These are phyloP conservation scores for Psilocybe sp. DNA, from an alignment of 768 basidiomycete species.

Conservation along the genomic window DNA sequence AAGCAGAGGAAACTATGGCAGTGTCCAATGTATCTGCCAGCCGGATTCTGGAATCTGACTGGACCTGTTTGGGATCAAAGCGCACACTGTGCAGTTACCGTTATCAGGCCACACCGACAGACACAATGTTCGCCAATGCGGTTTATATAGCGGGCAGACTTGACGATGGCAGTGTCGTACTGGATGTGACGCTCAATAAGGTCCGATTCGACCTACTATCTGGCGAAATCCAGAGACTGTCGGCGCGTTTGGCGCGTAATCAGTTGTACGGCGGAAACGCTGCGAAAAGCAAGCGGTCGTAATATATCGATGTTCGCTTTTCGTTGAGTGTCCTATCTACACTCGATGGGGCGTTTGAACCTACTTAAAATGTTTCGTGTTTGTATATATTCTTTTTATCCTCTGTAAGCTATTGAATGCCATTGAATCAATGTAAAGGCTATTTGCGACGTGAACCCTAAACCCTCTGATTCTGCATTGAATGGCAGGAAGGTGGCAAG, in stretches of 20 bases:
- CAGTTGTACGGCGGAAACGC: neutral
- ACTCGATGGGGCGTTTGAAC: no score
- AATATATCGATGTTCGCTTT: no score
- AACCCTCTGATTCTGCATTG: no score
- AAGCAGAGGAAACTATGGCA: constrained; percentile 32
- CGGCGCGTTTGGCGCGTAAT: constrained; percentile 5
- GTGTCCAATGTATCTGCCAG: constrained; percentile 40
- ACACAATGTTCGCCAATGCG: constrained; percentile 31
- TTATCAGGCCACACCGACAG: constrained; percentile 34
- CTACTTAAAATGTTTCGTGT: no score
- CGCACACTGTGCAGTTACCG: constrained; percentile 37
- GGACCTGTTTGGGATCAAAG: constrained; percentile 29
- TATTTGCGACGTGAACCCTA: no score
- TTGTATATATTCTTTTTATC: no score
- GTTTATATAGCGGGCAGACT: constrained; percentile 38
- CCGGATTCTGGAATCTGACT: constrained; percentile 37
- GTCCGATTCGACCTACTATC: constrained; percentile 25
- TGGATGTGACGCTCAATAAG: constrained; percentile 35
- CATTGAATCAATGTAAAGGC: no score
- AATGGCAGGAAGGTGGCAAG: no score
- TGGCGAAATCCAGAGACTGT: constrained; percentile 23
- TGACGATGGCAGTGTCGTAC: constrained; percentile 33
- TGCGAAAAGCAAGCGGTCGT: no score
- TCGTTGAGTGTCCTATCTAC: no score
- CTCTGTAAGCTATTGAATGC: no score